Evolutionary conservation across 2,329 filamentous ascomycete species (phyloP).

Genomic region (Ophiostoma sp.): DNA sequence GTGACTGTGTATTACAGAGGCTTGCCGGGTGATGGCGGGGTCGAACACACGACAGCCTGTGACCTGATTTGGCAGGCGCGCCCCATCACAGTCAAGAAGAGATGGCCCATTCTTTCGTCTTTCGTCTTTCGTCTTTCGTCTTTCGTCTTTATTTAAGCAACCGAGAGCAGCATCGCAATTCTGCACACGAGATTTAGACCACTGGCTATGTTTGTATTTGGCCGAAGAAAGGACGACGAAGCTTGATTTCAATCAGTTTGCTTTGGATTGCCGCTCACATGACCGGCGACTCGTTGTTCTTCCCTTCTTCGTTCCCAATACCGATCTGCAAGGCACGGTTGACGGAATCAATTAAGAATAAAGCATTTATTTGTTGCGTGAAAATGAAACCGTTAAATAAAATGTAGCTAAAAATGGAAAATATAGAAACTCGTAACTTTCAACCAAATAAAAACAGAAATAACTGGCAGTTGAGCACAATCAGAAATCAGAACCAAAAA

Average conservation of each 20-base stretch:
- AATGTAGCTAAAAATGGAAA: slow-evolving; percentile 5
- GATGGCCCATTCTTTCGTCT: not conserved
- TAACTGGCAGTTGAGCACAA: not conserved
- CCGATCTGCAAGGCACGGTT: slow-evolving; percentile 16
- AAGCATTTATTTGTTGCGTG: not conserved
- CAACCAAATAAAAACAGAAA: not conserved
- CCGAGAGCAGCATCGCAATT: not conserved
- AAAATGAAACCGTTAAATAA: not conserved
- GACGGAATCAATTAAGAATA: slow-evolving; percentile 11
- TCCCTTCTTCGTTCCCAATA: not conserved
- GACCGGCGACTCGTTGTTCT: not conserved
- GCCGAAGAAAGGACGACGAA: not conserved
- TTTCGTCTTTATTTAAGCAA: not conserved
- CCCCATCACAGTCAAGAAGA: slow-evolving; percentile 6
- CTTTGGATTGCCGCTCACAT: not conserved
- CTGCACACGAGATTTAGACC: not conserved
- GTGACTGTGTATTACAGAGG: not conserved
- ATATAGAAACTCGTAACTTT: not conserved
- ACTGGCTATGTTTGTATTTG: not conserved
- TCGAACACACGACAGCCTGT: slow-evolving; percentile 20
- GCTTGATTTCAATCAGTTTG: not conserved
- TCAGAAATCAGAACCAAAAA: not conserved
- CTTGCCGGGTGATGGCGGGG: slow-evolving; percentile 7
- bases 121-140: too few relatives aligned
- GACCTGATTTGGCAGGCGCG: slow-evolving; percentile 4